Percentiles rank a stretch among this genome's conserved stretches.
Conservation (phyloP, 768 basidiomycete genomes). For the Gymnopilus junonius region DNA sequence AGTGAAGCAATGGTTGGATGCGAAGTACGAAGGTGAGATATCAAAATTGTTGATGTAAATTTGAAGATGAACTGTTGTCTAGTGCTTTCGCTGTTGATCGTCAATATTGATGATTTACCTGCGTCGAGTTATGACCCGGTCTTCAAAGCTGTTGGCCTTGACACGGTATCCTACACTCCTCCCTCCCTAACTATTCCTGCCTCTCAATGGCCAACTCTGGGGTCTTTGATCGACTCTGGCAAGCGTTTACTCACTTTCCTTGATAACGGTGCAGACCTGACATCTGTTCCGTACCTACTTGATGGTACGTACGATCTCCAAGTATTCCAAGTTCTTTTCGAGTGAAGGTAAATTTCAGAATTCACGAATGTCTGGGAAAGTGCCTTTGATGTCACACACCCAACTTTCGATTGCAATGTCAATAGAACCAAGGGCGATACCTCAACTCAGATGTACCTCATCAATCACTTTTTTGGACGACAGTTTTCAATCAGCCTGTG, state of each 20-base stretch:
- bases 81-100: slow-evolving; percentile 91
- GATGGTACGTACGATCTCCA: slow-evolving; percentile 60
- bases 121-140: slow-evolving; percentile 64
- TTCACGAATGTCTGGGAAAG: slow-evolving; percentile 93
- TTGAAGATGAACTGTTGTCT: slow-evolving; percentile 5
- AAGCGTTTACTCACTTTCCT: slow-evolving; percentile 86
- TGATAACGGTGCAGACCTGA: slow-evolving; percentile 75
- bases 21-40: slow-evolving; percentile 92
- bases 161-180: slow-evolving; percentile 77
- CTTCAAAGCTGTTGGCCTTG: slow-evolving; percentile 75
- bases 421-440: slow-evolving; percentile 80
- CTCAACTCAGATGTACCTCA: slow-evolving; percentile 78
- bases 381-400: slow-evolving; percentile 63
- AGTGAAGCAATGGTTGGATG: slow-evolving; percentile 86
- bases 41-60: slow-evolving; percentile 7
- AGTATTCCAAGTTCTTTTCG: not conserved
- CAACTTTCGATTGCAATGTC: slow-evolving; percentile 81
- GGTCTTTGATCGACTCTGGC: slow-evolving; percentile 75
- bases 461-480: slow-evolving; percentile 92
- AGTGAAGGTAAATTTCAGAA: slow-evolving; percentile 52
- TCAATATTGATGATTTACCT: slow-evolving; percentile 77
- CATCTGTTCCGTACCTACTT: slow-evolving; percentile 80
- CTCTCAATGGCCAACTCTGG: slow-evolving; percentile 84
- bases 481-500: slow-evolving; percentile 60
- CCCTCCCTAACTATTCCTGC: slow-evolving; percentile 57